A percentile compares a stretch with the other conserved stretches of the same genome.
Conservation (phyloP, 2,329 filamentous ascomycete genomes). For the Eutypella sp. region DNA sequence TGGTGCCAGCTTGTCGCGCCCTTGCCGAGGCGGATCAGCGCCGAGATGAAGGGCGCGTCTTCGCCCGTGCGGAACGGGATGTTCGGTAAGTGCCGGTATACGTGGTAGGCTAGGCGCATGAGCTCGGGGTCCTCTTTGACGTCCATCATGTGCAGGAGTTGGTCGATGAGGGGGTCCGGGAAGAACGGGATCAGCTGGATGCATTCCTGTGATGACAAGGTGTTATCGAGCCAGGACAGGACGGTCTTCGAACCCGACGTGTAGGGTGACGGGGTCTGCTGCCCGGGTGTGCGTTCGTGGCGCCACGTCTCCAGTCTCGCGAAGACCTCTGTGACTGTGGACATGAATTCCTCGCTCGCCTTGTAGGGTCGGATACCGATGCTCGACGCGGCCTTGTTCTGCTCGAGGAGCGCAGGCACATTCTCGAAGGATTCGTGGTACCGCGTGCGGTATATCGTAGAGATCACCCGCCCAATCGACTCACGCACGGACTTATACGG, state of each 20-base stretch:
- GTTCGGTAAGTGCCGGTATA: conserved; percentile 94
- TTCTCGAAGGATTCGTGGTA: conserved; percentile 92
- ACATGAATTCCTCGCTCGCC: conserved; percentile 67
- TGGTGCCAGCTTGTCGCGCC: conserved; percentile 90
- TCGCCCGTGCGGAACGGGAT: conserved; percentile 87
- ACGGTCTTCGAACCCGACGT: conserved; percentile 96
- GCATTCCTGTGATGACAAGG: conserved; percentile 87
- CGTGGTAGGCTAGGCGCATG: conserved; percentile 89
- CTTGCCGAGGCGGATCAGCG: conserved; percentile 82
- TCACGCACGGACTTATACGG: conserved; percentile 97
- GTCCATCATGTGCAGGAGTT: conserved; percentile 99
- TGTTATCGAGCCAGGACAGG: conserved; percentile 88
- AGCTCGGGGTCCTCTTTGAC: conserved; percentile 97
- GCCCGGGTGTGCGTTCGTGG: conserved; percentile 73
- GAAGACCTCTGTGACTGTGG: conserved; percentile 72
- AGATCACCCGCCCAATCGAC: conserved; percentile 84
- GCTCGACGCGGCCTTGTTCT: conserved; percentile 74
- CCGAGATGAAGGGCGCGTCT: conserved; percentile 76
- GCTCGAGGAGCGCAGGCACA: conserved; percentile 67
- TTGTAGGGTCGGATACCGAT: conserved; percentile 81
- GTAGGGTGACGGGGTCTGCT: conserved; percentile 90
- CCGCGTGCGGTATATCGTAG: conserved; percentile 81
- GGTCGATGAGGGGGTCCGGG: conserved; percentile 80
- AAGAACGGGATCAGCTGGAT: conserved; percentile 89
- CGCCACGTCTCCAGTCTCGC: conserved; percentile 80